Evolutionary conservation across 305 asterid genomes (phyloP).

Genomic region (Withania somnifera): DNA sequence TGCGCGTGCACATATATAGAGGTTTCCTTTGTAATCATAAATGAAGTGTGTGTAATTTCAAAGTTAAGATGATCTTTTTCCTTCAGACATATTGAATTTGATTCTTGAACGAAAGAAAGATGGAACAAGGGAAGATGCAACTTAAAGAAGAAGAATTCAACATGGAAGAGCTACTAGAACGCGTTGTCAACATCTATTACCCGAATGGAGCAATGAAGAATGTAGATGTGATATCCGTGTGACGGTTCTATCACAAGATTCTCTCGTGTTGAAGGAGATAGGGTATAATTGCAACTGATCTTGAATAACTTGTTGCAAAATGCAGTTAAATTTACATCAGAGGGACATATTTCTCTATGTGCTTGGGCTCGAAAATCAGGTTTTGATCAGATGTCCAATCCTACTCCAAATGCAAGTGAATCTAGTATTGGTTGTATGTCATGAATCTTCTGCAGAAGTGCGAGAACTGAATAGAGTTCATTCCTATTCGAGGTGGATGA

Average conservation of each 20-base stretch:
- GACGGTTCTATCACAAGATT: conserved; percentile 40
- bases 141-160: conserved; percentile 61
- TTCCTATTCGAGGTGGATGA: conserved; percentile 29
- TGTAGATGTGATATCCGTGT: conserved; percentile 47
- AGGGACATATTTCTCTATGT: conserved; percentile 22
- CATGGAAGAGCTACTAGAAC: conserved; percentile 47
- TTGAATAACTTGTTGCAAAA: conserved; percentile 26
- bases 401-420: background rate
- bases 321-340: conserved; percentile 29
- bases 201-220: conserved; percentile 53
- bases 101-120: conserved; percentile 69
- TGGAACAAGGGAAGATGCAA: conserved; percentile 68
- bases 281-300: conserved; percentile 22
- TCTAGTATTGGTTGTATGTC: background rate
- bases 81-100: conserved; percentile 47
- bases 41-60: background rate
- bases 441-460: background rate
- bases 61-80: background rate
- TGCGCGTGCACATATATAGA: too few relatives aligned
- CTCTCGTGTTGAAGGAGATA: conserved; percentile 40
- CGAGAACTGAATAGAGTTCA: background rate
- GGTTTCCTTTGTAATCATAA: too few relatives aligned
- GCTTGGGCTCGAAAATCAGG: conserved; percentile 9
- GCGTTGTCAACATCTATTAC: conserved; percentile 52
- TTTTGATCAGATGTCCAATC: background rate